Percentiles rank a stretch among this genome's conserved stretches.
Conservation (phyloP, 2,329 filamentous ascomycete genomes). For the Verticillium isaacii region DNA sequence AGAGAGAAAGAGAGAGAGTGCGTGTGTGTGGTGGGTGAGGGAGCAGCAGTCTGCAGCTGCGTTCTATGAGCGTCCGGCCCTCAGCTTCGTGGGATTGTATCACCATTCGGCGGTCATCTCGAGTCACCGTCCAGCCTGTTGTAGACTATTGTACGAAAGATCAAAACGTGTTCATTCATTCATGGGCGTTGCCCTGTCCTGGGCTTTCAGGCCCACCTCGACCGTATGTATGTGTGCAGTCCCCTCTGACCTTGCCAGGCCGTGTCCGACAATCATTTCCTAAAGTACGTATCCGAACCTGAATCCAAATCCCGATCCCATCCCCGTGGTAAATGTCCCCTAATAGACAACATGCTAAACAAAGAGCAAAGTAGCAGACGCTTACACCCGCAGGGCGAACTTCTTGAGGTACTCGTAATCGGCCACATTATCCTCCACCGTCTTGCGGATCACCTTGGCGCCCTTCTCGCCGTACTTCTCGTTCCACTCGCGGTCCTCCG, state of each 20-base stretch:
- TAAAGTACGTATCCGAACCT: neutral
- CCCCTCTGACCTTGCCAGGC: neutral
- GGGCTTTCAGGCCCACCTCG: neutral
- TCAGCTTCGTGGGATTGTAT: neutral
- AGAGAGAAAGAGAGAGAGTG: too few relatives aligned
- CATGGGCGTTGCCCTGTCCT: neutral
- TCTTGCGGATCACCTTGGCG: conserved; percentile 63
- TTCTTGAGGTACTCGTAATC: conserved; percentile 80
- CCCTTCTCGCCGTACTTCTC: conserved; percentile 70
- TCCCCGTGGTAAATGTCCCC: neutral
- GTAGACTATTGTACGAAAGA: conserved; percentile 13
- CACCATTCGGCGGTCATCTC: neutral
- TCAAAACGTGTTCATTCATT: neutral
- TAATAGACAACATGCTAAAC: conserved; percentile 18
- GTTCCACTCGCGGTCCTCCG: conserved; percentile 67
- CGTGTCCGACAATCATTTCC: neutral
- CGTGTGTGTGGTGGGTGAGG: neutral
- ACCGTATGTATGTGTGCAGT: neutral
- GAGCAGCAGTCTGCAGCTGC: neutral
- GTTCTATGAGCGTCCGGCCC: neutral
- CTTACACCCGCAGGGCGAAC: conserved; percentile 61
- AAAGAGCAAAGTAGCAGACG: conserved; percentile 2
- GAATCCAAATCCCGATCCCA: neutral
- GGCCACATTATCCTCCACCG: conserved; percentile 65
- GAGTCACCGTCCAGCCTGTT: neutral